phyloP scores from a whole-genome alignment of 2,329 filamentous ascomycete genomes.

The Penicillium sp. region DNA sequence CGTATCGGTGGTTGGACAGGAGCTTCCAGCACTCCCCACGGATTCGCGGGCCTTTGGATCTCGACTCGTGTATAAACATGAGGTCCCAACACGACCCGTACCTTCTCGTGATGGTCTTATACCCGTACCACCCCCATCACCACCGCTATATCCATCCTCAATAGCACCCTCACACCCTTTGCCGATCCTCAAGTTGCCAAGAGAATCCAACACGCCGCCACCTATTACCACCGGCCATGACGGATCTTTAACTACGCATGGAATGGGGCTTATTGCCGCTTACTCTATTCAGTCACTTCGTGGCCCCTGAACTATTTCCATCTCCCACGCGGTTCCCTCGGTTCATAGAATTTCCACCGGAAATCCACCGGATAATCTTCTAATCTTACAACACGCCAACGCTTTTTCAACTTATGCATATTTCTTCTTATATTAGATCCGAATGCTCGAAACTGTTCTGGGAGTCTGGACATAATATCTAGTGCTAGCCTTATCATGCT shows the following conservation, averaged over 20 bases:
- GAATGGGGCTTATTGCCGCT: neutral
- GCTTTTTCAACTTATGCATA: neutral
- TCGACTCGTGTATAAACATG: neutral
- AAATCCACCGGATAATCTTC: neutral
- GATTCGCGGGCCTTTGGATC: neutral
- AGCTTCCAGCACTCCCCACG: neutral
- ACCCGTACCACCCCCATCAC: neutral
- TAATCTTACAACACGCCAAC: neutral
- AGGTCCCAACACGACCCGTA: neutral
- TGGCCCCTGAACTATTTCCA: neutral
- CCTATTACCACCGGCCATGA: neutral
- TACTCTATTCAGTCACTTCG: neutral
- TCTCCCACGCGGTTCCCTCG: neutral
- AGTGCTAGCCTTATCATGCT: neutral
- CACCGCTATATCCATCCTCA: neutral
- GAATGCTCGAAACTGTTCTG: neutral
- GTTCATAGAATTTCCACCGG: neutral
- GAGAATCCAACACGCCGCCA: neutral
- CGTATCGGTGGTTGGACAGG: neutral
- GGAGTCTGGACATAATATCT: neutral
- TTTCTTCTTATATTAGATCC: neutral
- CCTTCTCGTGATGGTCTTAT: neutral
- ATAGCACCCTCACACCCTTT: neutral
- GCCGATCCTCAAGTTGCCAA: neutral
- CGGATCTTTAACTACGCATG: neutral